These are phyloP conservation scores for Calocybe cyanea DNA, from an alignment of 768 basidiomycete species.

Conservation along the genomic window DNA sequence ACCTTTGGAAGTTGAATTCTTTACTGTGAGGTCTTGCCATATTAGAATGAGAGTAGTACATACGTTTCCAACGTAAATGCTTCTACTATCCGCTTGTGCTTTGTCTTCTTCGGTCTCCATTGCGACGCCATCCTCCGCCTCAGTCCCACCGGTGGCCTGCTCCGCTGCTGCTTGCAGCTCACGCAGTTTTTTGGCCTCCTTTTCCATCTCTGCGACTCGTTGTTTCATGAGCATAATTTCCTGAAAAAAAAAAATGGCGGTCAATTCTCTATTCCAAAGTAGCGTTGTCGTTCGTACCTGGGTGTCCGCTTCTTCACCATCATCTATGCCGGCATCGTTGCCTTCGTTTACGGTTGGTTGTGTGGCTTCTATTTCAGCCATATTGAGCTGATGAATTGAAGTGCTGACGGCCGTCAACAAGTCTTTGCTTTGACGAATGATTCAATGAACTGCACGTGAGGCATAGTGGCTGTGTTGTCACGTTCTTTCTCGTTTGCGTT, in stretches of 20 bases:
- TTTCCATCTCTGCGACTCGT: constrained; percentile 90
- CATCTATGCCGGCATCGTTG: constrained; percentile 42
- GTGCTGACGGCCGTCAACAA: constrained; percentile 8
- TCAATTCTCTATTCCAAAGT: background rate
- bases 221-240: constrained; percentile 91
- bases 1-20: constrained; percentile 52
- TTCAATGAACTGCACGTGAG: constrained; percentile 18
- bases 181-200: constrained; percentile 81
- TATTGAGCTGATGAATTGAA: constrained; percentile 18
- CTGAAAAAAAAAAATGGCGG: constrained; percentile 33
- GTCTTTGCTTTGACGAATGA: constrained; percentile 16
- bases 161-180: constrained; percentile 82
- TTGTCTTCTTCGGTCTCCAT: constrained; percentile 87
- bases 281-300: constrained; percentile 35
- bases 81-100: constrained; percentile 74
- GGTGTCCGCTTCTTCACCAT: constrained; percentile 62
- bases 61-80: constrained; percentile 96
- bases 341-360: constrained; percentile 33
- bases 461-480: constrained; percentile 5
- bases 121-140: constrained; percentile 41
- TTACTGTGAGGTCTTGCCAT: background rate
- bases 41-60: constrained; percentile 28
- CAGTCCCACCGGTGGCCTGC: constrained; percentile 46
- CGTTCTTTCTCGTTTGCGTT: too few species aligned
- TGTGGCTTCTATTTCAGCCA: constrained; percentile 52